Conservation (phyloP, 805 yeast genomes). For the Vanderwaltozyma polyspora region DNA sequence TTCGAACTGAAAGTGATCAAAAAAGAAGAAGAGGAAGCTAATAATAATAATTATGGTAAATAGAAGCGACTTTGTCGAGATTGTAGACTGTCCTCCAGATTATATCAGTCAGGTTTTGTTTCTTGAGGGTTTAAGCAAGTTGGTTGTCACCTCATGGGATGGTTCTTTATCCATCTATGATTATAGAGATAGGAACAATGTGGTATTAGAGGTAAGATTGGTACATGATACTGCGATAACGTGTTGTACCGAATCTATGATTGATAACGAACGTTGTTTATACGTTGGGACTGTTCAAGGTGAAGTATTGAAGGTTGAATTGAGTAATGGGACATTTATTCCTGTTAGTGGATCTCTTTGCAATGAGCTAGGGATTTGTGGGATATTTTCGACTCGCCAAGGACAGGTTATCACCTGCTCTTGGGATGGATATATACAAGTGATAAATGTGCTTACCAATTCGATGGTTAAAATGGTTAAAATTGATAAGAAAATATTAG, state of each 20-base stretch:
- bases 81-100: conserved; percentile 13
- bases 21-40: too few species aligned
- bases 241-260: conserved; percentile 8
- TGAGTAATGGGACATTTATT: conserved; percentile 31
- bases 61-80: conserved; percentile 2
- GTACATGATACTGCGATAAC: conserved; percentile 9
- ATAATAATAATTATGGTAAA: too few species aligned
- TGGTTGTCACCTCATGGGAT: conserved; percentile 52
- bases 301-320: conserved; percentile 39
- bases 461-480: conserved; percentile 2
- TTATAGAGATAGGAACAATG: neutral
- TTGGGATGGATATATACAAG: conserved; percentile 46
- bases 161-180: conserved; percentile 34
- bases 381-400: neutral
- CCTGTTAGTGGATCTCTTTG: conserved; percentile 16
- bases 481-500: conserved; percentile 29
- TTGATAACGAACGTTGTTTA: conserved; percentile 8
- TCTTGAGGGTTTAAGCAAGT: conserved; percentile 20
- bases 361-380: conserved; percentile 34
- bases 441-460: conserved; percentile 33
- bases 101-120: conserved; percentile 21
- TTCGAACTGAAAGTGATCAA: too few species aligned
- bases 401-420: conserved; percentile 41
- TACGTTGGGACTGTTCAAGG: conserved; percentile 47
- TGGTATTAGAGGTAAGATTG: conserved; percentile 1